phyloP scores from a whole-genome alignment of 2,329 filamentous ascomycete species.

The Phaeomoniella chlamydospora region DNA sequence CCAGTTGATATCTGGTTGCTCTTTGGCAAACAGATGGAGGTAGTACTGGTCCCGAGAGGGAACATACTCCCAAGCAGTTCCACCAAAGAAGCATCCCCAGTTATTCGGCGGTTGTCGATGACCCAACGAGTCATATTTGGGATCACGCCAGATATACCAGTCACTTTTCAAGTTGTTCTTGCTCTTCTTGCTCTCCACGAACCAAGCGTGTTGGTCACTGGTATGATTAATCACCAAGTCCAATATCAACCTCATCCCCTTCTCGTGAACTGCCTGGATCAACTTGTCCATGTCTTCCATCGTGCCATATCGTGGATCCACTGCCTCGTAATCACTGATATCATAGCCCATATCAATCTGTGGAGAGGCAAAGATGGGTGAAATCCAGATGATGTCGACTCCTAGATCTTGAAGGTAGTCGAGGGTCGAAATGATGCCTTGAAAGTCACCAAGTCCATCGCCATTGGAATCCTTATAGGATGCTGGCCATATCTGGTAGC shows the following conservation, averaged over 20 bases:
- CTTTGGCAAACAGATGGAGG: conserved; percentile 54
- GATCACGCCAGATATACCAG: conserved; percentile 53
- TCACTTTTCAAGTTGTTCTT: conserved; percentile 35
- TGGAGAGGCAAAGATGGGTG: conserved; percentile 49
- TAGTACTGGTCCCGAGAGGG: conserved; percentile 43
- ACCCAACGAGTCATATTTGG: conserved; percentile 38
- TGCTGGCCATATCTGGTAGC: conserved; percentile 17
- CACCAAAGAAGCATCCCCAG: conserved; percentile 27
- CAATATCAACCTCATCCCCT: conserved; percentile 56
- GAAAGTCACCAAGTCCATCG: conserved; percentile 19
- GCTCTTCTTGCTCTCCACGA: conserved; percentile 32
- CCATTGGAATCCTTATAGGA: conserved; percentile 20
- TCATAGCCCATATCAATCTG: conserved; percentile 57
- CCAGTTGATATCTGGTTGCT: conserved; percentile 71
- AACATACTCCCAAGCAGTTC: conserved; percentile 14
- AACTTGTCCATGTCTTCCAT: conserved; percentile 50
- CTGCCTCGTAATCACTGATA: conserved; percentile 51
- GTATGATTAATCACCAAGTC: conserved; percentile 72
- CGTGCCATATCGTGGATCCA: conserved; percentile 52
- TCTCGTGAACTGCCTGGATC: conserved; percentile 43
- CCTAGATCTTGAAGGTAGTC: conserved; percentile 18
- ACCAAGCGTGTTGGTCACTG: conserved; percentile 43
- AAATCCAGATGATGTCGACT: conserved; percentile 18
- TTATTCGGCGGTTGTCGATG: conserved; percentile 45
- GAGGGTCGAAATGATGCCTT: conserved; percentile 14